Conservation (phyloP, 2,329 filamentous ascomycete genomes). For the Fusarium phyllophilum region DNA sequence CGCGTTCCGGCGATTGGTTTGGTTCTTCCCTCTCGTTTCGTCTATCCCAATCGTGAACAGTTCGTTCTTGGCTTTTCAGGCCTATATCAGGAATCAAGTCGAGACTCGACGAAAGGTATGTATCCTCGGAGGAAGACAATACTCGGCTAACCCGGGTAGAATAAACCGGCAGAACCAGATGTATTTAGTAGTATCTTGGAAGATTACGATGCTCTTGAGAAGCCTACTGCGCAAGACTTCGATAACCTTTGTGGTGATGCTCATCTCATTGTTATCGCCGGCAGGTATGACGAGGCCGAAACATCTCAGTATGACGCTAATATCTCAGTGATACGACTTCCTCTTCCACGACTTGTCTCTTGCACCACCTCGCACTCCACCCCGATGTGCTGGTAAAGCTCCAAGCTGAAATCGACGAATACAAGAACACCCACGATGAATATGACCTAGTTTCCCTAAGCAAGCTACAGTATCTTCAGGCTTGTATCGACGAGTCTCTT, state of each 20-base stretch:
- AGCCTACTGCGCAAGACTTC: neutral
- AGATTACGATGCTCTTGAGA: neutral
- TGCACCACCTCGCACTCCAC: slow-evolving; percentile 1
- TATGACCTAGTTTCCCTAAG: neutral
- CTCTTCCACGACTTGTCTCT: slow-evolving; percentile 4
- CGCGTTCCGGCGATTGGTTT: neutral
- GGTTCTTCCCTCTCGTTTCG: neutral
- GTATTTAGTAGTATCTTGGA: slow-evolving; percentile 13
- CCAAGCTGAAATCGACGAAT: slow-evolving; percentile 19
- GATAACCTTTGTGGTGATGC: neutral
- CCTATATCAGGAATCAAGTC: neutral
- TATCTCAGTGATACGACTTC: slow-evolving; percentile 26
- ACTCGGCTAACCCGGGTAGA: neutral
- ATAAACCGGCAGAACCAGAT: slow-evolving; percentile 6
- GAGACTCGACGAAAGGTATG: slow-evolving; percentile 1
- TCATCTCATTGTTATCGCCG: neutral
- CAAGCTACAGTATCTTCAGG: slow-evolving; percentile 25
- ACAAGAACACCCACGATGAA: neutral
- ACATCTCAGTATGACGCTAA: neutral
- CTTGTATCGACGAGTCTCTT: slow-evolving; percentile 33
- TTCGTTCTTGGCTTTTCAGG: neutral
- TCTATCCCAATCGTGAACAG: neutral
- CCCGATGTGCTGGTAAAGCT: neutral
- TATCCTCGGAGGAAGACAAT: accelerated
- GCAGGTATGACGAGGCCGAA: neutral